These are phyloP conservation scores for Trifolium subterraneum DNA, from an alignment of 306 rosid genomes.

Conservation along the genomic window DNA sequence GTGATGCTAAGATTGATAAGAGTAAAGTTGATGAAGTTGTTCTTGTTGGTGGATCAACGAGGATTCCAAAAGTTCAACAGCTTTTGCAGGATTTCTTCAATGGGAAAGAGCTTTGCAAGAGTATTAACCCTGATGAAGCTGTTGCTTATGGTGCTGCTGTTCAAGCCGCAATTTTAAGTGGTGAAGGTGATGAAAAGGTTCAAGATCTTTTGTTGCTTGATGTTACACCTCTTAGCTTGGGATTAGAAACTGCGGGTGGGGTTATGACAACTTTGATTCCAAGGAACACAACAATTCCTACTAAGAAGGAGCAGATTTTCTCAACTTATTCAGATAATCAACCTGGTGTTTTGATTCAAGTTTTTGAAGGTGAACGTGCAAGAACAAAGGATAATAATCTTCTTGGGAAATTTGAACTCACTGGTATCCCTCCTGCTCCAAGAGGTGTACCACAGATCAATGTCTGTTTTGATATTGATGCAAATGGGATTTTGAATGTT, in stretches of 20 bases:
- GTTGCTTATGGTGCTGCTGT: slow-evolving; percentile 92
- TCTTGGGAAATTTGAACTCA: slow-evolving; percentile 76
- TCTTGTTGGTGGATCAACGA: slow-evolving; percentile 81
- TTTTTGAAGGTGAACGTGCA: slow-evolving; percentile 80
- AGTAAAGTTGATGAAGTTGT: slow-evolving; percentile 73
- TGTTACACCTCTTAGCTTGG: slow-evolving; percentile 76
- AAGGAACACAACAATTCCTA: slow-evolving; percentile 80
- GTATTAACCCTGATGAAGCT: slow-evolving; percentile 87
- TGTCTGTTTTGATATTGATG: slow-evolving; percentile 74
- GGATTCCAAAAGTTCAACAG: slow-evolving; percentile 80
- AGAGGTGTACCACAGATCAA: slow-evolving; percentile 86
- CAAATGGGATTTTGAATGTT: slow-evolving; percentile 77
- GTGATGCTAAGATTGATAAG: slow-evolving; percentile 76
- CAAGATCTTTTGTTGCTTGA: slow-evolving; percentile 76
- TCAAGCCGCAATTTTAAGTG: slow-evolving; percentile 78
- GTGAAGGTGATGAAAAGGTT: slow-evolving; percentile 77
- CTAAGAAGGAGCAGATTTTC: slow-evolving; percentile 84
- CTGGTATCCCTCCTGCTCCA: slow-evolving; percentile 85
- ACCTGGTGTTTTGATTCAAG: slow-evolving; percentile 87
- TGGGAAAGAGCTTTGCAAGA: slow-evolving; percentile 85
- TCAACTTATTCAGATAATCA: slow-evolving; percentile 81
- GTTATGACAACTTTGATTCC: slow-evolving; percentile 84
- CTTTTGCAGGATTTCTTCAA: slow-evolving; percentile 78
- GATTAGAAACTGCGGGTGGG: slow-evolving; percentile 82
- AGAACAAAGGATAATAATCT: slow-evolving; percentile 76